phyloP scores from a whole-genome alignment of 768 basidiomycete genomes.

The Collybiopsis luxurians region DNA sequence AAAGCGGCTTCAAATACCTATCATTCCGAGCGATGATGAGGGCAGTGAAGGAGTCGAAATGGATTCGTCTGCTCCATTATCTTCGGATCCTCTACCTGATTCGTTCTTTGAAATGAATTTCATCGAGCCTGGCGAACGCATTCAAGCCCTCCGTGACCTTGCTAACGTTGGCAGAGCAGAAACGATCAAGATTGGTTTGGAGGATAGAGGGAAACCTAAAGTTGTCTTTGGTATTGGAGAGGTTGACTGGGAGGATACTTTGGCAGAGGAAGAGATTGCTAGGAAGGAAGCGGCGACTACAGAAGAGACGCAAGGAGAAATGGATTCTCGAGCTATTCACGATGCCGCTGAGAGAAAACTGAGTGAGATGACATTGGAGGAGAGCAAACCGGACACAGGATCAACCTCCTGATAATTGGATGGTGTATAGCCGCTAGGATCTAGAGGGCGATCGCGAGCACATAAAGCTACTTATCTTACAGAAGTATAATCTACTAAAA shows the following conservation, averaged over 20 bases:
- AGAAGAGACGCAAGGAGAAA: background rate
- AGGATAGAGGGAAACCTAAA: slow-evolving; percentile 43
- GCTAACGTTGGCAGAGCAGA: slow-evolving; percentile 44
- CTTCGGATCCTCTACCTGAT: background rate
- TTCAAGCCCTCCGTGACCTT: slow-evolving; percentile 42
- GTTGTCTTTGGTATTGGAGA: slow-evolving; percentile 33
- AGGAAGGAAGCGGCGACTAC: background rate
- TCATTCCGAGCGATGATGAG: slow-evolving; percentile 8
- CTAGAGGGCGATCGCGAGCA: too few species aligned
- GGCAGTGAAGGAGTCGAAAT: slow-evolving; percentile 29
- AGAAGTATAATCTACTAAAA: background rate
- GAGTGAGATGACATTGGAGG: too few species aligned
- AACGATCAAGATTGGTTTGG: slow-evolving; percentile 29
- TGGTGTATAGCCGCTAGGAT: too few species aligned
- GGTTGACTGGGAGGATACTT: slow-evolving; percentile 2
- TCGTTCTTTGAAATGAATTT: slow-evolving; percentile 29
- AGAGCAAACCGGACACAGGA: too few species aligned
- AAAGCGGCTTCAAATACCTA: slow-evolving; percentile 13
- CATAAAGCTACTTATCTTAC: background rate
- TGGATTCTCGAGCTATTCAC: too few species aligned
- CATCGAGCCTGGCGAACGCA: slow-evolving; percentile 25
- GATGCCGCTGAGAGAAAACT: background rate
- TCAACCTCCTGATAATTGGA: too few species aligned
- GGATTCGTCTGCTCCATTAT: slow-evolving; percentile 9
- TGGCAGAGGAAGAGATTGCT: background rate